Conservation (phyloP, 352 stramenopile genomes). For the Phytophthora cryptogea region DNA sequence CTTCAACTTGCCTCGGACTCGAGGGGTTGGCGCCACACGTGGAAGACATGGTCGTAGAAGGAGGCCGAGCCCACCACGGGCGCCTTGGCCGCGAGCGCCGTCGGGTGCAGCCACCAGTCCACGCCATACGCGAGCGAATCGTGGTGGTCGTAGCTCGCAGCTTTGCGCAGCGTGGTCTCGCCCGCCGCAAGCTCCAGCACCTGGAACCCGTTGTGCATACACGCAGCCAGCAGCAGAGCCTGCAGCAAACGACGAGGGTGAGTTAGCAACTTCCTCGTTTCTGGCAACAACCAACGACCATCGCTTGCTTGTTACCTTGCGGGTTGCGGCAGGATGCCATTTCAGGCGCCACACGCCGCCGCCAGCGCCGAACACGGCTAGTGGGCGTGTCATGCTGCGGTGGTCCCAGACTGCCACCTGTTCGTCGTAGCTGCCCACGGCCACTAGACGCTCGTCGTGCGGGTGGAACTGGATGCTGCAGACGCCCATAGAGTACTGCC, state of each 20-base stretch:
- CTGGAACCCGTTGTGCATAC: conserved; percentile 90
- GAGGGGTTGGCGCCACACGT: conserved; percentile 56
- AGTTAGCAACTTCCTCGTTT: conserved; percentile 1
- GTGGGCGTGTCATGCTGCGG: conserved; percentile 59
- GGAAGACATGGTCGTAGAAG: conserved; percentile 84
- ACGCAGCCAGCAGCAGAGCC: conserved; percentile 75
- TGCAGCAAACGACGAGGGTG: conserved; percentile 25
- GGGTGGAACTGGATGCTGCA: conserved; percentile 88
- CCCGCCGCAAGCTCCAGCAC: conserved; percentile 40
- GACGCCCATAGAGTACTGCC: conserved; percentile 80
- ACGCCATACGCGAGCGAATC: conserved; percentile 85
- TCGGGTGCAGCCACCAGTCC: conserved; percentile 73
- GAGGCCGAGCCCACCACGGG: conserved; percentile 75
- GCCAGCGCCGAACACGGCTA: conserved; percentile 51
- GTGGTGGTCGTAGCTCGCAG: conserved; percentile 57
- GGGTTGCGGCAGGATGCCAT: conserved; percentile 59
- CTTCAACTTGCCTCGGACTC: conserved; percentile 16
- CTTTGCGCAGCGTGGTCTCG: conserved; percentile 23
- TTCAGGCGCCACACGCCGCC: conserved; percentile 87
- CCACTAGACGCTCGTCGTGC: conserved; percentile 61
- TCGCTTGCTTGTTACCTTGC: conserved; percentile 41
- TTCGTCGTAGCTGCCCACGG: conserved; percentile 87
- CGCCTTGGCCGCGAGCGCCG: conserved; percentile 35
- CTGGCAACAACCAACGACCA: not conserved
- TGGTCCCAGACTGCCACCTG: conserved; percentile 78